Conservation (phyloP, 2,329 filamentous ascomycete genomes). For the Stachybotrys echinatus region DNA sequence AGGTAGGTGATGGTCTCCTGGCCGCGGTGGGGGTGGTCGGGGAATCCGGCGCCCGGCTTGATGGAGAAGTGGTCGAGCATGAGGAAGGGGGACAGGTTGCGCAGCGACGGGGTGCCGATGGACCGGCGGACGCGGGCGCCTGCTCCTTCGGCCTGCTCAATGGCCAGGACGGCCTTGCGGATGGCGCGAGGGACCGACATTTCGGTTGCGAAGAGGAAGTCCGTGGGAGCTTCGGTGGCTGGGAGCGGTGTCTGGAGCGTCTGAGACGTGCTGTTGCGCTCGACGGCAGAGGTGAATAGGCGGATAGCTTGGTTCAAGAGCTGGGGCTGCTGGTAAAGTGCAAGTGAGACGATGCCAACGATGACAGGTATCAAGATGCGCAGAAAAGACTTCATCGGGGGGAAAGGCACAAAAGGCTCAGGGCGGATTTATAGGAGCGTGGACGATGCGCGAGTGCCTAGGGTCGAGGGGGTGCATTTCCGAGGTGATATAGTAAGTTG, state of each 20-base stretch:
- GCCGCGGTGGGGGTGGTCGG: constrained; percentile 78
- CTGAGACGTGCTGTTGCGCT: too few species aligned
- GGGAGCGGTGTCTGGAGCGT: constrained; percentile 11
- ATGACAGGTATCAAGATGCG: constrained; percentile 20
- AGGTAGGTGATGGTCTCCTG: constrained; percentile 90
- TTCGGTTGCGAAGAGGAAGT: constrained; percentile 32
- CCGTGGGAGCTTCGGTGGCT: constrained; percentile 1
- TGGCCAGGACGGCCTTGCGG: constrained; percentile 74
- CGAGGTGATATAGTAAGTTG: neutral
- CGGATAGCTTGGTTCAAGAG: constrained; percentile 8
- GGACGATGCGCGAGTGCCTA: neutral
- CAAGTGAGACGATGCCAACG: constrained; percentile 20
- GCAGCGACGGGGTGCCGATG: constrained; percentile 76
- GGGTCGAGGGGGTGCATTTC: neutral
- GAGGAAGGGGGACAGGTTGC: constrained; percentile 86
- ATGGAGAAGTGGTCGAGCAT: constrained; percentile 95
- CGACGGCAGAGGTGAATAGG: constrained; percentile 10
- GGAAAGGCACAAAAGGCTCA: constrained; percentile 7
- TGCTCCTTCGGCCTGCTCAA: constrained; percentile 82
- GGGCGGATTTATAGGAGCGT: constrained; percentile 12
- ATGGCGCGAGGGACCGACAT: constrained; percentile 72
- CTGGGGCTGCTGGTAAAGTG: constrained; percentile 20
- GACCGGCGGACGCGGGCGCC: constrained; percentile 83
- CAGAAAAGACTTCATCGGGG: constrained; percentile 23
- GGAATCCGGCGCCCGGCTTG: constrained; percentile 77